Evolutionary conservation across 257 asterid species (phyloP).

Genomic region (Dorcoceras hygrometricum): DNA sequence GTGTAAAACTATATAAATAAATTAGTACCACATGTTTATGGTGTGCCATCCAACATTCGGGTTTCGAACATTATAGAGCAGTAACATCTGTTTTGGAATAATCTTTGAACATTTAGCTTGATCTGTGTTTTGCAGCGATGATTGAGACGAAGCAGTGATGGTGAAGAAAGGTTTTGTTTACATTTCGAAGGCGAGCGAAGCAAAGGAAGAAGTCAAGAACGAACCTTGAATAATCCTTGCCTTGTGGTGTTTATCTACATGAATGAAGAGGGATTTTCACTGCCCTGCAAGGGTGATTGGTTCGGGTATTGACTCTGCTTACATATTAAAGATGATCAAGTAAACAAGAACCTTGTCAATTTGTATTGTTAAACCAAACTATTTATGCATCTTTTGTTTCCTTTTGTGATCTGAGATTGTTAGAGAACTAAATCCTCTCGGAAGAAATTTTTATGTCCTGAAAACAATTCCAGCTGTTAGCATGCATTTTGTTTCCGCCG

Average conservation of each 20-base stretch:
- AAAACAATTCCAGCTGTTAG: neutral
- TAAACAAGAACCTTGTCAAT: conserved; percentile 24
- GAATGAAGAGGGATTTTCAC: conserved; percentile 24
- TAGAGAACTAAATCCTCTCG: neutral
- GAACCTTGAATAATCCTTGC: conserved; percentile 41
- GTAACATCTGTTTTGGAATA: neutral
- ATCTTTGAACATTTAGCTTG: neutral
- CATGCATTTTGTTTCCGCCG: neutral
- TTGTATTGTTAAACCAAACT: conserved; percentile 6
- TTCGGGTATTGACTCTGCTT: conserved; percentile 75
- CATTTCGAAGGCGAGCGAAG: neutral
- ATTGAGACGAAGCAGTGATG: neutral
- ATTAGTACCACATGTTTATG: too few species aligned
- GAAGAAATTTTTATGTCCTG: neutral
- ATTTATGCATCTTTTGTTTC: conserved; percentile 5
- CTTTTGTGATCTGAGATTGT: neutral
- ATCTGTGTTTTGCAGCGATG: conserved; percentile 2
- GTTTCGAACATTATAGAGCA: neutral
- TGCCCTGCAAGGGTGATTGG: conserved; percentile 50
- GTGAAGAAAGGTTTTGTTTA: conserved; percentile 24
- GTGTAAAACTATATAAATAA: too few species aligned
- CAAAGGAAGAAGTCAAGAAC: conserved; percentile 45
- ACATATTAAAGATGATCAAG: conserved; percentile 11
- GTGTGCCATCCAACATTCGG: neutral
- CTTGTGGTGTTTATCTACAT: conserved; percentile 26